Conservation (phyloP, 2,329 filamentous ascomycete genomes). For the Sodiomyces alkalinus region DNA sequence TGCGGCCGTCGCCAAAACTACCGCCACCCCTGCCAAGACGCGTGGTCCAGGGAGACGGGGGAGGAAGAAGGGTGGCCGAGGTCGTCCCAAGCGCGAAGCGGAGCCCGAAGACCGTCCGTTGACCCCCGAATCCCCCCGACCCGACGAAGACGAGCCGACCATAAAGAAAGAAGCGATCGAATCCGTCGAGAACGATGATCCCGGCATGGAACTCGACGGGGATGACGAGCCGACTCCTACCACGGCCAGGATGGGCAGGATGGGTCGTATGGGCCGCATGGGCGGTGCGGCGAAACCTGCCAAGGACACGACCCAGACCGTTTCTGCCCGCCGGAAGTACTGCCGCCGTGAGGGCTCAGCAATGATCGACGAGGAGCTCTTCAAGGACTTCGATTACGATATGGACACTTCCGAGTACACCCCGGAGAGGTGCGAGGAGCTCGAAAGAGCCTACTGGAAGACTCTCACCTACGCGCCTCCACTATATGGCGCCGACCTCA, state of each 20-base stretch:
- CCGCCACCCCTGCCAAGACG: slow-evolving; percentile 21
- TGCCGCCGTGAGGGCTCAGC: slow-evolving; percentile 66
- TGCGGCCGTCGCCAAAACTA: slow-evolving; percentile 8
- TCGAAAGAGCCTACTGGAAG: slow-evolving; percentile 95
- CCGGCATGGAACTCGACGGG: slow-evolving; percentile 13
- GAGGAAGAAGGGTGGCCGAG: slow-evolving; percentile 21
- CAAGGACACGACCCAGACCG: slow-evolving; percentile 54
- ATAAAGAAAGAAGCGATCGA: slow-evolving; percentile 7
- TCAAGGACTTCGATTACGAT: slow-evolving; percentile 80
- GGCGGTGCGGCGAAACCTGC: slow-evolving; percentile 27
- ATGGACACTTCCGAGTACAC: slow-evolving; percentile 83
- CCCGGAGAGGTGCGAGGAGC: slow-evolving; percentile 78
- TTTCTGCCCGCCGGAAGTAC: slow-evolving; percentile 76
- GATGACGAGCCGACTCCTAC: slow-evolving; percentile 20
- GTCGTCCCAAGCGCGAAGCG: slow-evolving; percentile 19
- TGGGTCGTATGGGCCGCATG: slow-evolving; percentile 25
- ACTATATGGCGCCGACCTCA: slow-evolving; percentile 92
- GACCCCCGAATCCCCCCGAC: slow-evolving; percentile 38
- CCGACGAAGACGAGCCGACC: slow-evolving; percentile 1
- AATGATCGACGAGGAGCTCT: slow-evolving; percentile 76
- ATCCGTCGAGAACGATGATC: slow-evolving; percentile 15
- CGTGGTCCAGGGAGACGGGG: slow-evolving; percentile 19
- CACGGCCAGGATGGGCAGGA: slow-evolving; percentile 15
- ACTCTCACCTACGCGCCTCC: slow-evolving; percentile 89
- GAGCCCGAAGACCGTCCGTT: slow-evolving; percentile 36